phyloP scores from a whole-genome alignment of 2,329 filamentous ascomycete genomes.

The Aspergillus sp. region DNA sequence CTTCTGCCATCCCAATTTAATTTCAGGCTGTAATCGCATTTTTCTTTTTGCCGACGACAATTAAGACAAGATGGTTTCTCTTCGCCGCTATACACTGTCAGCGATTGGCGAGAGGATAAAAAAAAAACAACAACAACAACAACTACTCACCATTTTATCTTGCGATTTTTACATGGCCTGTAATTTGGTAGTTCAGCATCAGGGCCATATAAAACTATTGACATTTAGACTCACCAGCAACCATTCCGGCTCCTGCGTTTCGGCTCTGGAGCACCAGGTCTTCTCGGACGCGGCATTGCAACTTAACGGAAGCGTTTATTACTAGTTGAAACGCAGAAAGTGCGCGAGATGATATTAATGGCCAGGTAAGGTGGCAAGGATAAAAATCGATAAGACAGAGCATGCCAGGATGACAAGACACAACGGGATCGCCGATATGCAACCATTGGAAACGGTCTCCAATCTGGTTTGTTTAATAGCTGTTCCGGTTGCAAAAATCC shows the following conservation, averaged over 20 bases:
- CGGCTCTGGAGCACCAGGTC: constrained; percentile 54
- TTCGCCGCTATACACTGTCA: constrained; percentile 50
- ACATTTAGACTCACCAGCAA: constrained; percentile 51
- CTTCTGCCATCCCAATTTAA: constrained; percentile 72
- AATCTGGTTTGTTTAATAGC: no score
- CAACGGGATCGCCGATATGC: no score
- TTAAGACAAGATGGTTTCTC: constrained; percentile 65
- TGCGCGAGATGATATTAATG: not conserved
- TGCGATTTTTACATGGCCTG: constrained; percentile 72
- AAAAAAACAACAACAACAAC: not conserved
- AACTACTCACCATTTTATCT: constrained; percentile 59
- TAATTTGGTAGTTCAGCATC: constrained; percentile 1
- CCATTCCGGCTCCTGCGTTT: constrained; percentile 61
- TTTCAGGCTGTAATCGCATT: constrained; percentile 72
- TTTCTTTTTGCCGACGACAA: constrained; percentile 62
- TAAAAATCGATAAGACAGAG: no score
- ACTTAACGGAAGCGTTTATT: not conserved
- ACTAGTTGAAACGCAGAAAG: no score
- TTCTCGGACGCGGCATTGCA: constrained; percentile 57
- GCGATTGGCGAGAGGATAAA: not conserved
- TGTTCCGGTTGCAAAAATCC: not conserved
- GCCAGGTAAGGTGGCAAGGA: no score
- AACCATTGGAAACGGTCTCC: no score
- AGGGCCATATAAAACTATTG: not conserved
- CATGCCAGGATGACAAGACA: no score